phyloP scores from a whole-genome alignment of 306 rosid genomes.

The Calophaca sinica region DNA sequence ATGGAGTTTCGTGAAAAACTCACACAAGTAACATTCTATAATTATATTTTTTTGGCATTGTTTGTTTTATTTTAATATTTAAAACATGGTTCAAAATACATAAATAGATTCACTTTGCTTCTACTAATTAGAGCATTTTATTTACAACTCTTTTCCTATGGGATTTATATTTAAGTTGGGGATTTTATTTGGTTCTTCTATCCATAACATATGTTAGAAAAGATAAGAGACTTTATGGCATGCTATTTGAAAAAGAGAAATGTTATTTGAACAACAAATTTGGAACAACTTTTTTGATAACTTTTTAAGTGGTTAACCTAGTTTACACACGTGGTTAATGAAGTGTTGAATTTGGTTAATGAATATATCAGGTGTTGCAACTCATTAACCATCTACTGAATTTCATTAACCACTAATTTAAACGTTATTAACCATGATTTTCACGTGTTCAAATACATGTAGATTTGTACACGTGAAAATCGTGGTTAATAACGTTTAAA shows the following conservation, averaged over 20 bases:
- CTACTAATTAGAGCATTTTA: conserved; percentile 7
- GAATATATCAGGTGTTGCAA: no score
- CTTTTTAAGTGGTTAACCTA: no score
- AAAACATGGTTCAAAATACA: conserved; percentile 30
- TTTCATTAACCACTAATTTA: no score
- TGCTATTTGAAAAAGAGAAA: conserved; percentile 2
- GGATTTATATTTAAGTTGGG: conserved; percentile 7
- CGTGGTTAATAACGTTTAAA: no score
- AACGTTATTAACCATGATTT: no score
- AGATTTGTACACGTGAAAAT: no score
- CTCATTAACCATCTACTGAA: no score
- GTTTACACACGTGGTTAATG: no score
- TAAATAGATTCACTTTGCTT: conserved; percentile 14
- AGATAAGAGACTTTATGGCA: conserved; percentile 29
- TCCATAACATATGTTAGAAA: conserved; percentile 2
- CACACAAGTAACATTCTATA: conserved; percentile 76
- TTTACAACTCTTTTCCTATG: conserved; percentile 12
- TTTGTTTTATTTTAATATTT: conserved; percentile 22
- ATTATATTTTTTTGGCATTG: conserved; percentile 34
- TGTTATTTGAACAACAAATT: no score
- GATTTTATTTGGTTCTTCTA: conserved; percentile 10
- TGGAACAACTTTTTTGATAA: no score
- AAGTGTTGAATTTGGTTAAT: no score
- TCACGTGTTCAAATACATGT: no score
- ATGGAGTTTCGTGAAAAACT: conserved; percentile 97